Evolutionary conservation across 352 stramenopile species (phyloP), one percentile per base, ranked within the genome.

Genomic region (Phytophthora europaea): DNA sequence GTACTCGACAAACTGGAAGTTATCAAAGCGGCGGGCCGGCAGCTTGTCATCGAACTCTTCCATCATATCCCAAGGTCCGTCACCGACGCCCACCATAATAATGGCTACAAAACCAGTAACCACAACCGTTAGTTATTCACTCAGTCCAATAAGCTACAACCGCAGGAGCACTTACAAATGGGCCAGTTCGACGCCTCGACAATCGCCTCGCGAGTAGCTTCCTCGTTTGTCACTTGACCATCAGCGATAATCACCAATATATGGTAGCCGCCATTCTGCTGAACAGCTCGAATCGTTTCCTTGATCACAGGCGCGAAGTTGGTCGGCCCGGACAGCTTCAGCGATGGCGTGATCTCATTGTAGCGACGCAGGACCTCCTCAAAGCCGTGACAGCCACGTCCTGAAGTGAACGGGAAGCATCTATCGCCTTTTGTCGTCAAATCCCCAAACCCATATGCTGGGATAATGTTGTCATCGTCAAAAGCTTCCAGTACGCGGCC

Each of bases 391-490:
- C 80, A 93, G 2, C 79, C 79, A 3, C 58, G 55, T 20, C 73
- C 72, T 48, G 76, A 65, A 3, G 61, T 53, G 12, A 75, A 73
- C 20, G 80, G 69, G 63, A 91, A 91, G 54, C 82, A 92, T 33
- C 60, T 72, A 38, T 84, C 72, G 28, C 79, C 81, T 31, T 87
- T 84, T 1, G 85, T 94, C 0, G 40, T 72, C 47, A 82, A 48
- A 55, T 95, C 88, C 4, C 86, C 88, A 59, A 95, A 95, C 1
- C 83, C 86, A 58, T 81, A 93, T 15, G 82, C 80, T 18, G 88
- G 87, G 60, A 95, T 95, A 55, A 95, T 81, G 61, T 92, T 92
- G 76, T 95, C 88, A 57, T 95, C 88, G 72, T 94, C 88, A 45
- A 95, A 95, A 20, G 81, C 73, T 74, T 92, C 81, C 9, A 95